A percentile compares a stretch with the other conserved stretches of the same genome.
Evolutionary conservation across 306 rosid genomes (phyloP).

Genomic region (Quercus glauca): DNA sequence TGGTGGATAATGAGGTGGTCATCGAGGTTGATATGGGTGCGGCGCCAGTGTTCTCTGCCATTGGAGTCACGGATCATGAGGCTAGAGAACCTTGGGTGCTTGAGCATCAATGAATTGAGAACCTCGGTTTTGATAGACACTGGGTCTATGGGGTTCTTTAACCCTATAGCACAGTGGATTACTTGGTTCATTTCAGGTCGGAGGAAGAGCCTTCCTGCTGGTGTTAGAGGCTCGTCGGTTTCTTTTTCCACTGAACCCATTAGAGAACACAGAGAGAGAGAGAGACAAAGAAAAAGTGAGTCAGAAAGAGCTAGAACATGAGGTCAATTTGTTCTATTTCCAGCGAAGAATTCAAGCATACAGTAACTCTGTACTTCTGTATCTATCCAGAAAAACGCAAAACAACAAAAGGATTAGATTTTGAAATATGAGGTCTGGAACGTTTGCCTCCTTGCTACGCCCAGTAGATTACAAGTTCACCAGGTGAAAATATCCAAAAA

Average conservation of each 20-base stretch:
- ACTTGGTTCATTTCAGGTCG: constrained; percentile 56
- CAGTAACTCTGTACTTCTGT: too few species aligned
- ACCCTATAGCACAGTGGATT: constrained; percentile 64
- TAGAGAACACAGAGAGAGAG: neutral
- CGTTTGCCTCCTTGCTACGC: too few species aligned
- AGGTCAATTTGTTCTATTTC: too few species aligned
- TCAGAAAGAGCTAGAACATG: too few species aligned
- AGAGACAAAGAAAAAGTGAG: neutral
- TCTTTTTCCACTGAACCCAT: constrained; percentile 17
- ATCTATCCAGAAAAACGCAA: too few species aligned
- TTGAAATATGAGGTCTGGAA: too few species aligned
- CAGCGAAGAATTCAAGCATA: too few species aligned
- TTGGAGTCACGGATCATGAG: constrained; percentile 53
- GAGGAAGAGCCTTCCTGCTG: constrained; percentile 73
- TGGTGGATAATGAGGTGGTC: constrained; percentile 40
- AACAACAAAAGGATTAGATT: too few species aligned
- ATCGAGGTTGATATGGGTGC: constrained; percentile 46
- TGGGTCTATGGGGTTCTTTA: constrained; percentile 41
- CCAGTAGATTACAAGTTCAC: too few species aligned
- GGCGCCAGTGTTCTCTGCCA: constrained; percentile 77
- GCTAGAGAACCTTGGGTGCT: constrained; percentile 70
- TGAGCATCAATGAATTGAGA: constrained; percentile 38
- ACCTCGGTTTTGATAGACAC: constrained; percentile 35
- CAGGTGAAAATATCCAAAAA: too few species aligned
- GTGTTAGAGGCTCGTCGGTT: constrained; percentile 62